Percentiles rank a stretch among this genome's conserved stretches.
Conservation (phyloP, 148 eudicot genomes). For the Chenopodium formosanum region DNA sequence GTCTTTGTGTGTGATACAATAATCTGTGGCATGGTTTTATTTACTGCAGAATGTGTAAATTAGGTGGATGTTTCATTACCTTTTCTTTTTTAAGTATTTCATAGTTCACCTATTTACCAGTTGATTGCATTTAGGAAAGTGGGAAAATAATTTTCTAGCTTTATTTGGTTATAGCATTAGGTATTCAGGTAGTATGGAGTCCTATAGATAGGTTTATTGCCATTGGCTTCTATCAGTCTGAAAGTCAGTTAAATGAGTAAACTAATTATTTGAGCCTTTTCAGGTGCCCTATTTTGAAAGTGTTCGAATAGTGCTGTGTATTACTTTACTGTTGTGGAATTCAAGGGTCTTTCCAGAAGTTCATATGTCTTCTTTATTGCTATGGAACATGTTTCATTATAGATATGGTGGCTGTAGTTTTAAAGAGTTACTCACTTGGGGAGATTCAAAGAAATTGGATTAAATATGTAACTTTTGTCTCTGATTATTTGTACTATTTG, state of each 20-base stretch:
- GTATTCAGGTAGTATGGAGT: neutral
- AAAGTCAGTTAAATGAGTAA: no score
- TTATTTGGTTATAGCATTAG: neutral
- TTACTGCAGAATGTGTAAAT: neutral
- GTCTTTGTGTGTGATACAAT: neutral
- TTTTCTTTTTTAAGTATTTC: neutral
- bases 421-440: no score
- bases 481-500: no score
- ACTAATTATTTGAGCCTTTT: neutral
- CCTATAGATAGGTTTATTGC: neutral
- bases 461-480: no score
- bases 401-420: no score
- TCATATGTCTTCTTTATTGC: no score
- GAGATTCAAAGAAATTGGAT: no score
- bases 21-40: neutral
- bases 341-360: no score
- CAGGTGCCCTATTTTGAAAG: neutral
- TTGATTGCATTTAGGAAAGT: neutral
- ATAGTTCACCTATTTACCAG: neutral
- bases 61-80: neutral
- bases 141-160: neutral
- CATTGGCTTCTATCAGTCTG: no score
- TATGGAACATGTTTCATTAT: no score
- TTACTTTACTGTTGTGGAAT: neutral
- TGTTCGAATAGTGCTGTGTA: neutral